phyloP scores from a whole-genome alignment of 805 yeast species.

The Metschnikowia continentalis region DNA sequence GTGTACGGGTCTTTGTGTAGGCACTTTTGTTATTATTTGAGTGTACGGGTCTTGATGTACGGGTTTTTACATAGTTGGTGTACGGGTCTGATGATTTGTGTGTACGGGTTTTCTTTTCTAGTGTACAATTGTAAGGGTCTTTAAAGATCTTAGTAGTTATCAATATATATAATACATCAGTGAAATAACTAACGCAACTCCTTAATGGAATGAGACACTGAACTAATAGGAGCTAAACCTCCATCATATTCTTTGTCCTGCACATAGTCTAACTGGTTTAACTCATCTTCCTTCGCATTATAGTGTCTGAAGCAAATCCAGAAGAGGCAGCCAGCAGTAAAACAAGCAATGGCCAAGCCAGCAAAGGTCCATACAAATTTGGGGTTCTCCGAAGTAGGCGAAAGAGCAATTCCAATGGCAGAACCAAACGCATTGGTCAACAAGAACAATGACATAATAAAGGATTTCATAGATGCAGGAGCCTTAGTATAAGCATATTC shows the following conservation, averaged over 20 bases:
- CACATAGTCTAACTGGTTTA: constrained; percentile 47
- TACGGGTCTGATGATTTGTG: no score
- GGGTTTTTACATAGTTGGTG: no score
- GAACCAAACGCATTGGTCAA: constrained; percentile 75
- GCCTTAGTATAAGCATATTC: constrained; percentile 85
- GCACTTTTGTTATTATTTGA: no score
- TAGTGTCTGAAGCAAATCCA: constrained; percentile 55
- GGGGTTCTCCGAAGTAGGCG: constrained; percentile 65
- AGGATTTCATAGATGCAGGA: constrained; percentile 63
- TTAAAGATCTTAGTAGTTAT: no score
- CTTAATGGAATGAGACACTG: constrained; percentile 16
- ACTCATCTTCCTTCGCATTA: constrained; percentile 54
- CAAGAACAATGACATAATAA: constrained; percentile 61
- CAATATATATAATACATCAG: not conserved
- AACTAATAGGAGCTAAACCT: constrained; percentile 12
- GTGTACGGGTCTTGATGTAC: no score
- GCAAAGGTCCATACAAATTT: constrained; percentile 66
- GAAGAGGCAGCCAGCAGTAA: constrained; percentile 57
- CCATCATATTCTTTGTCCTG: constrained; percentile 9
- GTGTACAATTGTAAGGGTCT: no score
- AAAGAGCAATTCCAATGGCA: constrained; percentile 68
- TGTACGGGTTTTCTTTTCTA: no score
- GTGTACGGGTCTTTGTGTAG: not conserved
- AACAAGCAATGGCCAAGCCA: constrained; percentile 57
- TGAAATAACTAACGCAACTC: constrained; percentile 2